Evolutionary conservation across 202 grass and related monocot species (phyloP), one percentile per base, ranked within the genome.

Genomic region (Elaeis oleifera): DNA sequence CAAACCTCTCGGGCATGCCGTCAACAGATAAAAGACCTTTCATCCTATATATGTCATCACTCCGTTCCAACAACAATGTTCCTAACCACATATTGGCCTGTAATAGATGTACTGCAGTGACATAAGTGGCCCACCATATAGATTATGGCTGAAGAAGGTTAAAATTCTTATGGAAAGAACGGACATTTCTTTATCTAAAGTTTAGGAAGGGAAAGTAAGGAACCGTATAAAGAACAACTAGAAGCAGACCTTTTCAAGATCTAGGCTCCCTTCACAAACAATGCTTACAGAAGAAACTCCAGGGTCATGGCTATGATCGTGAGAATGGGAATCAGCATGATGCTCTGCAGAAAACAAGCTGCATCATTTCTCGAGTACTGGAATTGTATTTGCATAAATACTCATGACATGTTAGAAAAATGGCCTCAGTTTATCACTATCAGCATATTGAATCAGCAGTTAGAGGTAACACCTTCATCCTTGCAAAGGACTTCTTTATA

Each of bases 1-100:
- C 94, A 36, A 94, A 99, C 70, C 94, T 84, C 32, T 94, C 88
- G 29, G 94, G 94, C 94, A 99, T 99, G 73, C 88, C 80, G 68
- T 82, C 83, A 68, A 94, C 88, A 80, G 83, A 87, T 55, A 99
- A 80, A 20, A 99, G 63, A 3, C 94, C 94, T 70, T 99, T 99
- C 94, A 99, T 99, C 57, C 94, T 77, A 70, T 87, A 99, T 80
- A 99, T 99, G 69, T 89, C 94, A n/a, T 99, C 94, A n/a, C 88
- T 94, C 31, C 61, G 74, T 82, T 89, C 88, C 65, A 99, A 59
- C 21, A 99, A 80, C 58, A 99, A 76, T 68, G 80, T 99, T 57
- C 94, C 94, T 59, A 99, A 67, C 88, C 88, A 99, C 85, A 99
- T 84, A 70, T 99, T 87, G 63, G 89, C 86, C 94, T 99, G 77